A percentile compares a stretch with the other conserved stretches of the same genome.
Conservation (phyloP, 2,329 filamentous ascomycete genomes). For the Phialocephala sp. region DNA sequence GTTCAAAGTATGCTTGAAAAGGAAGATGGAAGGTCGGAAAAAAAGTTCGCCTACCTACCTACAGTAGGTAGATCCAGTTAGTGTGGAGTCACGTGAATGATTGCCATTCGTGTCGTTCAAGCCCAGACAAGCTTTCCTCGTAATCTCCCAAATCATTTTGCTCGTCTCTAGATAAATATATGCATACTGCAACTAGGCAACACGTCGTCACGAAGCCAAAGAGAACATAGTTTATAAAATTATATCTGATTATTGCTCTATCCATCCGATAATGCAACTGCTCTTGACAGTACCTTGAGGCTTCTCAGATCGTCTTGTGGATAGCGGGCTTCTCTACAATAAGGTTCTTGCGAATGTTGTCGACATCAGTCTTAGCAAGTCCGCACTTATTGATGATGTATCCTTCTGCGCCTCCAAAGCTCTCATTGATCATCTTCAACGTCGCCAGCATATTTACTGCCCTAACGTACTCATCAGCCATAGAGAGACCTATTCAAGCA, state of each 20-base stretch:
- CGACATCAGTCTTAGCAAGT: slow-evolving; percentile 60
- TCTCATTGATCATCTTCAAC: slow-evolving; percentile 59
- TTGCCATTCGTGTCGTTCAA: not conserved
- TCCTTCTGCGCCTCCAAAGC: slow-evolving; percentile 67
- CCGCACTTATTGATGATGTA: slow-evolving; percentile 67
- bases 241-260: not conserved
- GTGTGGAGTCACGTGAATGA: not conserved
- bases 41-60: not conserved
- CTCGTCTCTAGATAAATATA: too few species aligned
- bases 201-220: not conserved
- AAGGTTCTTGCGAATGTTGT: slow-evolving; percentile 56
- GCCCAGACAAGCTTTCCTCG: too few species aligned
- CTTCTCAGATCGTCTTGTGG: slow-evolving; percentile 19
- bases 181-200: too few species aligned
- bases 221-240: not conserved
- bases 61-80: not conserved
- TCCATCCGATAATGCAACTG: not conserved
- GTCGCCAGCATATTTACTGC: slow-evolving; percentile 57
- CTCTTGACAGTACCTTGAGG: not conserved
- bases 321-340: slow-evolving; percentile 41
- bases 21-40: slow-evolving; percentile 9
- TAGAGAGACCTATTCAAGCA: not conserved
- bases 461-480: slow-evolving; percentile 27
- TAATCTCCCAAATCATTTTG: too few species aligned
- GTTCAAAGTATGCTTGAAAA: slow-evolving; percentile 18